phyloP scores from a whole-genome alignment of 257 asterid genomes.

The Nicotiana tabacum region DNA sequence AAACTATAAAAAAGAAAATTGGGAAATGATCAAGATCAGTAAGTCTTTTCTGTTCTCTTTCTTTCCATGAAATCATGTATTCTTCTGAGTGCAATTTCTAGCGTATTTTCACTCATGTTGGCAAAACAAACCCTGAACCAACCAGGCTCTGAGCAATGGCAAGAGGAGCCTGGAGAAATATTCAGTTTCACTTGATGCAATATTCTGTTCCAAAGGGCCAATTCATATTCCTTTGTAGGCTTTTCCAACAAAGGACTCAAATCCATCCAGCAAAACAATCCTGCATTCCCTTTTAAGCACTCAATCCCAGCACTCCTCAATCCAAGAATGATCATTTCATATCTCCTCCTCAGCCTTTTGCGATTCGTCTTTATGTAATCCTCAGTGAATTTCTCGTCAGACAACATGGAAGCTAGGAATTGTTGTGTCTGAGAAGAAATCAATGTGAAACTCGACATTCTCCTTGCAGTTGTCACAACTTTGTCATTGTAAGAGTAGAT shows the following conservation, averaged over 20 bases:
- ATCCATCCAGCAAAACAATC: conserved; percentile 14
- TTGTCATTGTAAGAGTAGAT: conserved; percentile 9
- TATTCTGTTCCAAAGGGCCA: neutral
- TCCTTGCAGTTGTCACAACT: conserved; percentile 7
- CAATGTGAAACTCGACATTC: conserved; percentile 14
- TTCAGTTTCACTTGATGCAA: neutral
- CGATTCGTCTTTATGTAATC: conserved; percentile 1
- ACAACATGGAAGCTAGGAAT: conserved; percentile 5
- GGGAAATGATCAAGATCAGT: neutral
- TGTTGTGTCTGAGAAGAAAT: conserved; percentile 16
- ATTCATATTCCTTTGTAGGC: neutral
- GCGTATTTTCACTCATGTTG: neutral
- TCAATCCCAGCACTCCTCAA: neutral
- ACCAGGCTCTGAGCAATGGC: conserved; percentile 11
- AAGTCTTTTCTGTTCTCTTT: neutral
- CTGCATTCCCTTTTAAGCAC: conserved; percentile 11
- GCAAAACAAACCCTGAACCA: conserved; percentile 12
- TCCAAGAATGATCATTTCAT: conserved; percentile 6
- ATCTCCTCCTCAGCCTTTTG: conserved; percentile 3
- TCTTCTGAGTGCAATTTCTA: neutral
- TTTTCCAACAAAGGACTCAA: neutral
- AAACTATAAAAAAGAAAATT: no score
- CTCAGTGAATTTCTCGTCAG: neutral
- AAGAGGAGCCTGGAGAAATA: conserved; percentile 8
- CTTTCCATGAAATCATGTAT: conserved; percentile 4